Conservation (phyloP, 2,329 filamentous ascomycete species). For the Arthroderma sp. region DNA sequence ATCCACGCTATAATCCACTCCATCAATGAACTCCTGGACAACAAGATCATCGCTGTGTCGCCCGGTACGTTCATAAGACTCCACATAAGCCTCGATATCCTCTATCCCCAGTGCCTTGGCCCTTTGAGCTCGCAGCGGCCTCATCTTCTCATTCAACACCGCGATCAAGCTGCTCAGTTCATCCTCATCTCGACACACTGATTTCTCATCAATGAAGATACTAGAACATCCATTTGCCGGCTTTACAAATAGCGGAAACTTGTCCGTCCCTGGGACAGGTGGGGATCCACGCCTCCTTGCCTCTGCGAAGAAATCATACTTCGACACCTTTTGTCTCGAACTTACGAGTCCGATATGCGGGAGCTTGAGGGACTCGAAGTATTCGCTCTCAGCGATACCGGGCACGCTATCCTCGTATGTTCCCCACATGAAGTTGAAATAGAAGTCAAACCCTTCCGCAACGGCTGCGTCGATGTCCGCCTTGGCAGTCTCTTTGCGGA, state of each 20-base stretch:
- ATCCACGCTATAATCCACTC: conserved; percentile 12
- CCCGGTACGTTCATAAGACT: conserved; percentile 4
- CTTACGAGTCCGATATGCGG: conserved; percentile 13
- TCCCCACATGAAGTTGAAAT: conserved; percentile 17
- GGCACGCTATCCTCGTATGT: conserved; percentile 14
- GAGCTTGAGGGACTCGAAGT: conserved; percentile 13
- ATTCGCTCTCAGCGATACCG: conserved; percentile 12
- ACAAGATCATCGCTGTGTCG: conserved; percentile 11
- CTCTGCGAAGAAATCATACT: conserved; percentile 13
- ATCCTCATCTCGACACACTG: conserved; percentile 10
- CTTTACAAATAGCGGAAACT: conserved; percentile 14
- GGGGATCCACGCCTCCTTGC: conserved; percentile 9
- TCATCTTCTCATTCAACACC: conserved; percentile 8
- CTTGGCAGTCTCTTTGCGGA: conserved; percentile 13
- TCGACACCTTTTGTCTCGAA: conserved; percentile 10
- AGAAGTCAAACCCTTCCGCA: conserved; percentile 13
- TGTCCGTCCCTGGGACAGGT: conserved; percentile 10
- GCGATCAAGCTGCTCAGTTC: conserved; percentile 7
- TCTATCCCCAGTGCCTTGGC: conserved; percentile 2
- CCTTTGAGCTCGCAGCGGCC: conserved; percentile 3
- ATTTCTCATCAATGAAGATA: conserved; percentile 11
- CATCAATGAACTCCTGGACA: conserved; percentile 14
- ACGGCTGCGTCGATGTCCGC: conserved; percentile 13
- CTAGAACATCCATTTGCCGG: conserved; percentile 13
- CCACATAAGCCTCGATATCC: conserved; percentile 4